These are phyloP conservation scores for Babesia ovis DNA, from an alignment of 169 alveolate species.

Conservation along the genomic window DNA sequence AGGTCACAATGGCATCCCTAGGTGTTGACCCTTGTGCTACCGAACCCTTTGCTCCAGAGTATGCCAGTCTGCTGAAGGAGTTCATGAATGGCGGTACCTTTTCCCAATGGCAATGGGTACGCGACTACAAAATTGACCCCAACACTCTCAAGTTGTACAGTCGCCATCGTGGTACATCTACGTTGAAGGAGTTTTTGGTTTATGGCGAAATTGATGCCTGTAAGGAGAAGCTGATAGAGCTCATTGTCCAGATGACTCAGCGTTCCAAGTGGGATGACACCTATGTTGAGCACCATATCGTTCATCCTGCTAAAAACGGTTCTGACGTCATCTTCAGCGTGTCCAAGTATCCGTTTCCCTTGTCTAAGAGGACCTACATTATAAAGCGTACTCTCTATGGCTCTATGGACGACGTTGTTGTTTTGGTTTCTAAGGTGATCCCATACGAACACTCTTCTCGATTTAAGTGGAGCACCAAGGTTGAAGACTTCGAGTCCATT, in stretches of 20 bases:
- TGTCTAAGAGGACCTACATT: conserved; percentile 52
- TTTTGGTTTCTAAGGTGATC: conserved; percentile 31
- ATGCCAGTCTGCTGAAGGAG: background rate
- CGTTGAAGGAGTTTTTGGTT: conserved; percentile 57
- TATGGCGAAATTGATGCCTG: conserved; percentile 58
- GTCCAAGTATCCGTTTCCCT: conserved; percentile 69
- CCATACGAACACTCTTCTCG: conserved; percentile 15
- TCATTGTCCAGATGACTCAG: conserved; percentile 32
- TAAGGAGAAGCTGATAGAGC: conserved; percentile 52
- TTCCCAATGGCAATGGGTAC: conserved; percentile 40
- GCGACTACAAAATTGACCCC: conserved; percentile 40
- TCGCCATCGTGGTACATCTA: conserved; percentile 12
- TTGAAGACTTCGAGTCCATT: conserved; percentile 60
- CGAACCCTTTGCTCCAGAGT: conserved; percentile 4
- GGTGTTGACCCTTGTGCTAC: background rate
- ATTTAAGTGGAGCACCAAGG: conserved; percentile 58
- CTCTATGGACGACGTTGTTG: conserved; percentile 38
- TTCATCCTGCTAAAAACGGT: conserved; percentile 1
- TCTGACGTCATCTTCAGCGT: conserved; percentile 48
- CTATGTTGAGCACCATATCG: conserved; percentile 52
- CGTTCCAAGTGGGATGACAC: conserved; percentile 66
- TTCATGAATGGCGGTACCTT: conserved; percentile 15
- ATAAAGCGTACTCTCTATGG: conserved; percentile 51
- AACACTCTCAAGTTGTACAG: conserved; percentile 33
- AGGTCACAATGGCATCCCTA: background rate